Evolutionary conservation across 352 stramenopile species (phyloP), one percentile per base, ranked within the genome.

Genomic region (Pythium scleroteichum): DNA sequence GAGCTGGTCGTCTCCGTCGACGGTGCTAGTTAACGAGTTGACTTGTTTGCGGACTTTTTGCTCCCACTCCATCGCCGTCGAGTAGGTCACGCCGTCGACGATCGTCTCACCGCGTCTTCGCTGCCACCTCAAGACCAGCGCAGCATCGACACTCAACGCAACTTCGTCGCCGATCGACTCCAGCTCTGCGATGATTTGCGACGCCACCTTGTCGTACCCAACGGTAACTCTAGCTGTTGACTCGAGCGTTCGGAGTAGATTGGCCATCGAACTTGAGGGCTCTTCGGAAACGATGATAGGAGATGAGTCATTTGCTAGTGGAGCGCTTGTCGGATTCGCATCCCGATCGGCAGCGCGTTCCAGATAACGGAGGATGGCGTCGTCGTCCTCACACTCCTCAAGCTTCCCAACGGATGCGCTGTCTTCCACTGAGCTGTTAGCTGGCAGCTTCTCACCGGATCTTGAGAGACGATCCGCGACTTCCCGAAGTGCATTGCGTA

Each of bases 21-120:
- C 38, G 5, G 1, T 19, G 26, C 47, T 53, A 0, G 60, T 68
- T 5, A 68, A 38, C 2, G 59, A 66, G 27, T 61, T 66, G n/a
- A 61, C 19, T 20, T 40, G 23, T 20, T 61, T 66, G 10, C 59
- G 45, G 20, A 66, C 46, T 10, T 6, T 2, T 6, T 32, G 59
- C 23, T 51, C 51, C 59, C 51, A 66, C 5, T 46, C 40, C n/a
- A 38, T 35, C 23, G 14, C 3, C 23, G 1, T 53, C 10, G 41
- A 17, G 14, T 33, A 14, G 27, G 26, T 40, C 2, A 51, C 58
- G 5, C 12, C 24, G 13, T 20, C 24, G 14, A 3, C n/a, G 6
- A 61, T 32, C 2, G 13, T 4, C 13, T 35, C n/a, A 8, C 44
- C 16, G 2, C 22, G 50, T 26, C 26, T 13, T 4, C 27, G 33